Evolutionary conservation across 73 alveolate genomes (phyloP), one percentile per base, ranked within the genome.

Genomic region (Paraurostyla sp.): DNA sequence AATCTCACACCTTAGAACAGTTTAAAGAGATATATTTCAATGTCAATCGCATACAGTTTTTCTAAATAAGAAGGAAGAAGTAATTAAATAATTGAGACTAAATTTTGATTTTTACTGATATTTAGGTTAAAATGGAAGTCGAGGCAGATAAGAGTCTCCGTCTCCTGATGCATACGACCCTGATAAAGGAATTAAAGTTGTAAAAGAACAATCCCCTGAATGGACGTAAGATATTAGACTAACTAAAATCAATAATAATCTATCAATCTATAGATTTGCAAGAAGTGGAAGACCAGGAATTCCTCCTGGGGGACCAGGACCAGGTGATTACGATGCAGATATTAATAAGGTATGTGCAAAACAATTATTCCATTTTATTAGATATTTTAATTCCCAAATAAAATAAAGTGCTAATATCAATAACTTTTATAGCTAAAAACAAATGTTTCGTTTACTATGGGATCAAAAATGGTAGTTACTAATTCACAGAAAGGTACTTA

Each of bases 11-110:
- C 16, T 45, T 45, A 9, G 16, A 45, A 45, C 16, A 45, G 9
- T 16, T 45, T 45, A 9, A 45, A 45, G 56, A 45, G 56, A 11
- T 45, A 16, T 45, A 45, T 16, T 45, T 15, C 16, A 56, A 73
- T 73, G 86, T 73, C 86, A 43, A 32, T 73, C 30, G 86, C 86
- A 32, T 73, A 73, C 59, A 73, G 86, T 27, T 73, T 73, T 48
- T 22, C 86, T 3, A 73, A n/a, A n/a, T n/a, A 73, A 45, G 40
- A 43, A 32, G 23, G 30, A n/a, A 73, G 71, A 73, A 46, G 86
- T 73, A 73, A 73, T 20, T 45, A 30, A 25, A 62, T 62, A 29
- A 22, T 30, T 25, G 57, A n/a, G n/a, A n/a, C n/a, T n/a, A n/a
- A n/a, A 62, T 62, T 30, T 62, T 30, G 33, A 62, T 35, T 13